Conservation (phyloP, 2,329 filamentous ascomycete species). For the Ophiostoma himal-ulmi region DNA sequence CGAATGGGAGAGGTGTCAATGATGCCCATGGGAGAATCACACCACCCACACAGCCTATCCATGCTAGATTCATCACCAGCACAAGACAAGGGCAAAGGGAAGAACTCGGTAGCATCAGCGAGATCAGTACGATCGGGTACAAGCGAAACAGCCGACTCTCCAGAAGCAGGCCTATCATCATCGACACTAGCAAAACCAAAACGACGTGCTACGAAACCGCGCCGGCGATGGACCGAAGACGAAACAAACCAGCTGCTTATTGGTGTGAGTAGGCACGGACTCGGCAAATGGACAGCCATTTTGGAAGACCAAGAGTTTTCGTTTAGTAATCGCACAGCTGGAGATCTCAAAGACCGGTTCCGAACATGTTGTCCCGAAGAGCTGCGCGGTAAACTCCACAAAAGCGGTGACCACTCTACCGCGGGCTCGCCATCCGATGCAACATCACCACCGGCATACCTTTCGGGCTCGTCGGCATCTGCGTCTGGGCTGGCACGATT, state of each 20-base stretch:
- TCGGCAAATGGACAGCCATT: slow-evolving; percentile 61
- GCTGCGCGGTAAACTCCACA: slow-evolving; percentile 41
- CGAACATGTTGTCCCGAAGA: slow-evolving; percentile 60
- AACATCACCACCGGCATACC: not conserved
- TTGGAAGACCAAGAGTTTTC: slow-evolving; percentile 54
- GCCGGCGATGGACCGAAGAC: slow-evolving; percentile 59
- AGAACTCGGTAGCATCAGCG: slow-evolving; percentile 28
- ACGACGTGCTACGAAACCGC: slow-evolving; percentile 51
- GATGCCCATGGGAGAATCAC: slow-evolving; percentile 1
- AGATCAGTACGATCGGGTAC: slow-evolving; percentile 13
- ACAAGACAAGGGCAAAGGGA: slow-evolving; percentile 14
- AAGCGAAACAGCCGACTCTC: slow-evolving; percentile 15
- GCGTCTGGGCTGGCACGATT: slow-evolving; percentile 22
- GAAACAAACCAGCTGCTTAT: slow-evolving; percentile 58
- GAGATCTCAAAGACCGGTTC: slow-evolving; percentile 61
- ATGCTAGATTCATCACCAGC: slow-evolving; percentile 8
- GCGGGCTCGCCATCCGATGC: slow-evolving; percentile 16
- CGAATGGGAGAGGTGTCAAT: slow-evolving; percentile 24
- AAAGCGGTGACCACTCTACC: slow-evolving; percentile 22
- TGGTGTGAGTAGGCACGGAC: slow-evolving; percentile 56
- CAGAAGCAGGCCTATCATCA: slow-evolving; percentile 22
- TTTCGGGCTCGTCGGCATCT: slow-evolving; percentile 7
- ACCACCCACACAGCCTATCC: not conserved
- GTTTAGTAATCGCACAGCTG: slow-evolving; percentile 56
- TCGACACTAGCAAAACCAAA: slow-evolving; percentile 38